Base-by-base conservation (phyloP, 768 basidiomycete species). In the Rhodotorula paludigena region DNA sequence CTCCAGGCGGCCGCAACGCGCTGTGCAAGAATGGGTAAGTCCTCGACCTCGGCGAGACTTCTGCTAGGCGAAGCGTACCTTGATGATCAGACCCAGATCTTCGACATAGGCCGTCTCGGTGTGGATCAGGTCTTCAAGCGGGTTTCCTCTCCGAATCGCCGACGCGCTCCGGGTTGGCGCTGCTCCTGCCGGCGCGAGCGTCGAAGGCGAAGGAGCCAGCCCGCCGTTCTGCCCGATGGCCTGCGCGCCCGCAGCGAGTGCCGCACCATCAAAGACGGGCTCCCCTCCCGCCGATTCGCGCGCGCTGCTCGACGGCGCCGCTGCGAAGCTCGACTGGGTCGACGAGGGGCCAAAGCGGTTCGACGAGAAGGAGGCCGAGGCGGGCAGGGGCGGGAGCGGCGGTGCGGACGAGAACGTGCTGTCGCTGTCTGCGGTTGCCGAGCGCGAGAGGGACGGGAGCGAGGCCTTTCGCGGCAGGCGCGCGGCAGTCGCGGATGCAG, bases 1-100 rank as follows among this genome's bases (percentile, higher is more conserved):
- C 93, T 96, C 96, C 96, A 99, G 56, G 96, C 96, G n/a, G 88
- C 87, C 16, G 96, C 96, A 9, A 96, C 89, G 85, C 89, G 91
- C 92, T 98, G 77, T 23, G 6, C 12, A 11, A 8, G 30, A 14
- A 30, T 18, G 11, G 11, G 23, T 15, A 11, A 39, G 5, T 25
- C 7, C 30, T 10, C 14, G 36, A 45, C 8, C 14, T 30, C 16
- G 30, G 16, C 20, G 39, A 38, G n/a, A 16, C 52, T 36, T n/a
- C 21, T 57, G 16, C 2, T 16, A 38, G 68, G 7, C 2, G n/a
- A 30, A 23, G 81, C 90, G 64, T 77, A 92, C 94, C 76, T 92
- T 85, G 73, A 99, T 96, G 75, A 97, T 84, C 48, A 87, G 87
- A 18, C 91, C 87, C 44, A 99, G 81, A 71, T 90, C 84, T 49